Percentiles rank a stretch among this genome's conserved stretches.
Evolutionary conservation across 768 basidiomycete genomes (phyloP).

Genomic region (Leucosporidium creatinivorum): DNA sequence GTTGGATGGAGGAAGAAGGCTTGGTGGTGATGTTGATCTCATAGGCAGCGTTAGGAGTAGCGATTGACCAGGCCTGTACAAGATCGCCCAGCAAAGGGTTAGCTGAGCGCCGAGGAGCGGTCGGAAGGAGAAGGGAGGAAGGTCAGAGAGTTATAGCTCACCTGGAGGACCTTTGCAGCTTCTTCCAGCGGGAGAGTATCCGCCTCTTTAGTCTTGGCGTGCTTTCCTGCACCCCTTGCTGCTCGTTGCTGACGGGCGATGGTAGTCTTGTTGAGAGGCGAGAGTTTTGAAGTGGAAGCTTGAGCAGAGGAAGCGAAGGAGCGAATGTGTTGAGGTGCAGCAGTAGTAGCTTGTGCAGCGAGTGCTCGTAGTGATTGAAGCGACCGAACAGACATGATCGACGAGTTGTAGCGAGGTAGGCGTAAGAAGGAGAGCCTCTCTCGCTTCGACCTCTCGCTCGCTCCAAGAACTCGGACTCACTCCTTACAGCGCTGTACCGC

Average conservation of each 20-base stretch:
- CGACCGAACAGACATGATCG: too few relatives aligned
- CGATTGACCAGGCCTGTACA: conserved; percentile 34
- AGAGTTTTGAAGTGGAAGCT: conserved; percentile 11
- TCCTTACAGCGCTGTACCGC: too few relatives aligned
- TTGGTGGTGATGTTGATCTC: conserved; percentile 74
- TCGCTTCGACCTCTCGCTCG: too few relatives aligned
- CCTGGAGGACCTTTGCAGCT: conserved; percentile 32
- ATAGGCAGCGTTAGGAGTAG: conserved; percentile 65
- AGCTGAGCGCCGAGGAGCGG: background rate
- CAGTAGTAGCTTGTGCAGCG: too few relatives aligned
- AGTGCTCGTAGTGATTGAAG: too few relatives aligned
- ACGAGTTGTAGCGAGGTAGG: too few relatives aligned
- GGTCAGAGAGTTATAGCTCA: background rate
- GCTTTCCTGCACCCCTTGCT: conserved; percentile 11
- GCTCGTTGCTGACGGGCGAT: conserved; percentile 20
- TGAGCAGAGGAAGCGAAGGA: conserved; percentile 6
- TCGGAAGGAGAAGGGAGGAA: background rate
- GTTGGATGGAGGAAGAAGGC: conserved; percentile 55
- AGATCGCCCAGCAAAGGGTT: background rate
- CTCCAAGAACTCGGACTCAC: too few relatives aligned
- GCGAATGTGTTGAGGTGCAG: background rate
- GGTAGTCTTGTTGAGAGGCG: conserved; percentile 27
- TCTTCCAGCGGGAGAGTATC: conserved; percentile 31
- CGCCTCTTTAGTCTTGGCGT: conserved; percentile 32
- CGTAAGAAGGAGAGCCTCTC: too few relatives aligned